phyloP scores from a whole-genome alignment of 345 rosid species.

The Dipteronia dyeriana region DNA sequence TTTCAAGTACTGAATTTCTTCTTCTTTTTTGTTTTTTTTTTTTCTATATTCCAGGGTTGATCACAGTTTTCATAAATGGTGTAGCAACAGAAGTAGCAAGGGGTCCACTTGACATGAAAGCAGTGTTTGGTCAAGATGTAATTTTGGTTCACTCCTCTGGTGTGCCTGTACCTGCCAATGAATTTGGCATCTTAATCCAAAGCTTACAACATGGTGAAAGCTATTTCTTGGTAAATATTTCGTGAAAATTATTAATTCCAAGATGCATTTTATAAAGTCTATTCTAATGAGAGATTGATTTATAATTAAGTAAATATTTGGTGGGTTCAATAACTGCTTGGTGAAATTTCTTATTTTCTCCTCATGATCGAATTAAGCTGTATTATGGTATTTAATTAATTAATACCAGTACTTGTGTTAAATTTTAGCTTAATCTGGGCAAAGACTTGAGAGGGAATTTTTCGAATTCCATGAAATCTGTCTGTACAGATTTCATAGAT shows the following conservation, averaged over 20 bases:
- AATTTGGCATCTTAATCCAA: slow-evolving; percentile 72
- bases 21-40: no score
- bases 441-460: slow-evolving; percentile 27
- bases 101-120: slow-evolving; percentile 74
- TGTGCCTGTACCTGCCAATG: slow-evolving; percentile 67
- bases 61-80: slow-evolving; percentile 86
- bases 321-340: background rate
- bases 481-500: background rate
- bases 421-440: slow-evolving; percentile 25
- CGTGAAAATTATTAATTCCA: background rate
- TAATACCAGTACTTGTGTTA: background rate
- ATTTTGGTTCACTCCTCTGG: slow-evolving; percentile 82
- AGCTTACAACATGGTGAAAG: slow-evolving; percentile 88
- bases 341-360: background rate
- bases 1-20: slow-evolving; percentile 2
- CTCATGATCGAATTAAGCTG: slow-evolving; percentile 7
- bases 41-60: slow-evolving; percentile 42
- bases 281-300: background rate
- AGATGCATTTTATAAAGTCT: background rate
- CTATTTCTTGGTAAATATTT: slow-evolving; percentile 81
- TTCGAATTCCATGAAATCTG: slow-evolving; percentile 40
- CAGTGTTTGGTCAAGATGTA: slow-evolving; percentile 75
- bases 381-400: background rate
- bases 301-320: background rate
- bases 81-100: slow-evolving; percentile 75